Conservation (phyloP, 208 protist species). For the Acanthamoeba healyi region DNA sequence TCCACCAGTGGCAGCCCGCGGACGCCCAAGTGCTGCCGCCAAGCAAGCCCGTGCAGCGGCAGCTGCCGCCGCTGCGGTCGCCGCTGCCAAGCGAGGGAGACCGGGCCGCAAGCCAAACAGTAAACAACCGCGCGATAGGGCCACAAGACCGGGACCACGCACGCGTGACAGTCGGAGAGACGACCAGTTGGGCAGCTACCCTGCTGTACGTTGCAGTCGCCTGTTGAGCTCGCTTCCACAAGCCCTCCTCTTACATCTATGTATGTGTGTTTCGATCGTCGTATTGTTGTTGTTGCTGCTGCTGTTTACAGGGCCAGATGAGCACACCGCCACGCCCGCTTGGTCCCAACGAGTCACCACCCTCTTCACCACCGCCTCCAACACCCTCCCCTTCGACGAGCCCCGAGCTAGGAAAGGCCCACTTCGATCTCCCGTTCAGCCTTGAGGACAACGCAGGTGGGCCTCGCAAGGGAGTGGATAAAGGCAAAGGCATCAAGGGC, state of each 20-base stretch:
- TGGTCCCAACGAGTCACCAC: background rate
- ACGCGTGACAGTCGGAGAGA: background rate
- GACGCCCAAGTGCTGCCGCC: background rate
- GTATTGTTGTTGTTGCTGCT: too few relatives aligned
- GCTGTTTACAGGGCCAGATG: background rate
- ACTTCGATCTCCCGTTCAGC: slow-evolving; percentile 19
- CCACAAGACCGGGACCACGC: background rate
- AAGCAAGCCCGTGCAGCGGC: background rate
- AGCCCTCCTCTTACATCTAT: background rate
- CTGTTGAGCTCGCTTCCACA: too few relatives aligned
- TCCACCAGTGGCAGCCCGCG: background rate
- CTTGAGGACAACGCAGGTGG: background rate
- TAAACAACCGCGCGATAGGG: background rate
- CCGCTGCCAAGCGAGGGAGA: background rate
- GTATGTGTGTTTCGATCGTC: background rate
- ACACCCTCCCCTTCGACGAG: slow-evolving; percentile 66
- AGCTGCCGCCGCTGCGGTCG: background rate
- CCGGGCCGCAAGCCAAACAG: slow-evolving; percentile 12
- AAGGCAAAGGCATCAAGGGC: background rate
- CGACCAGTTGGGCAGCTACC: background rate
- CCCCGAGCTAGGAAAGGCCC: slow-evolving; percentile 23
- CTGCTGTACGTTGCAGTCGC: background rate
- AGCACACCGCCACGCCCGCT: background rate
- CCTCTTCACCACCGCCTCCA: slow-evolving; percentile 39
- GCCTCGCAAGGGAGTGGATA: background rate